Conservation (phyloP, 768 basidiomycete species). For the Agrocybe chaxingu region DNA sequence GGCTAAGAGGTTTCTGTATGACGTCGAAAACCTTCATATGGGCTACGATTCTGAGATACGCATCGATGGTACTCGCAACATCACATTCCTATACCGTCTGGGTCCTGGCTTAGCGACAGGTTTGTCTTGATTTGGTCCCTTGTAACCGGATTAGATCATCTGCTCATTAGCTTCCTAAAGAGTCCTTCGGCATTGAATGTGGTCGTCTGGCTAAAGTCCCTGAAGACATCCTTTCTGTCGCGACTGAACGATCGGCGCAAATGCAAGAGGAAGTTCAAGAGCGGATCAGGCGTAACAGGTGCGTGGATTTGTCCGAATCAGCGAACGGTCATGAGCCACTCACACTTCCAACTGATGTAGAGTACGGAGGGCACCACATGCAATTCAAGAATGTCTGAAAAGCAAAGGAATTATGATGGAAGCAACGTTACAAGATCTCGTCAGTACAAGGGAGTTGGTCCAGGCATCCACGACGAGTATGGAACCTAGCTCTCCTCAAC, state of each 20-base stretch:
- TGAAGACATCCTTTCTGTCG: slow-evolving; percentile 60
- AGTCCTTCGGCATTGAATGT: slow-evolving; percentile 92
- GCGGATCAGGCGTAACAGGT: slow-evolving; percentile 51
- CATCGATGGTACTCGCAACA: slow-evolving; percentile 70
- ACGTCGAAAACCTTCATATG: slow-evolving; percentile 84
- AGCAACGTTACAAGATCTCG: slow-evolving; percentile 24
- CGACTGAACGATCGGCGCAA: slow-evolving; percentile 48
- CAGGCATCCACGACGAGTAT: slow-evolving; percentile 9
- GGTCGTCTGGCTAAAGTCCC: slow-evolving; percentile 85
- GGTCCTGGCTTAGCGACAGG: slow-evolving; percentile 67
- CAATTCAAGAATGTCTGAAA: slow-evolving; percentile 23
- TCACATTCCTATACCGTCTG: slow-evolving; percentile 85
- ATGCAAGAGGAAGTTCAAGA: slow-evolving; percentile 54
- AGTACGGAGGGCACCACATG: slow-evolving; percentile 20
- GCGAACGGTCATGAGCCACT: no score
- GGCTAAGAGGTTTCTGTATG: slow-evolving; percentile 52
- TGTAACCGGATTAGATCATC: background rate
- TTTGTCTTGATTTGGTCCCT: slow-evolving; percentile 7
- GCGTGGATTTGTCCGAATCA: background rate
- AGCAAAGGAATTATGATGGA: slow-evolving; percentile 14
- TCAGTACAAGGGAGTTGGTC: slow-evolving; percentile 20
- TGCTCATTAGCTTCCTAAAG: slow-evolving; percentile 23
- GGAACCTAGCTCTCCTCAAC: slow-evolving; percentile 11
- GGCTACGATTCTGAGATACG: slow-evolving; percentile 68
- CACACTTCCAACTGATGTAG: slow-evolving; percentile 2